phyloP scores from a whole-genome alignment of 768 basidiomycete species.

The Agrocybe chaxingu region DNA sequence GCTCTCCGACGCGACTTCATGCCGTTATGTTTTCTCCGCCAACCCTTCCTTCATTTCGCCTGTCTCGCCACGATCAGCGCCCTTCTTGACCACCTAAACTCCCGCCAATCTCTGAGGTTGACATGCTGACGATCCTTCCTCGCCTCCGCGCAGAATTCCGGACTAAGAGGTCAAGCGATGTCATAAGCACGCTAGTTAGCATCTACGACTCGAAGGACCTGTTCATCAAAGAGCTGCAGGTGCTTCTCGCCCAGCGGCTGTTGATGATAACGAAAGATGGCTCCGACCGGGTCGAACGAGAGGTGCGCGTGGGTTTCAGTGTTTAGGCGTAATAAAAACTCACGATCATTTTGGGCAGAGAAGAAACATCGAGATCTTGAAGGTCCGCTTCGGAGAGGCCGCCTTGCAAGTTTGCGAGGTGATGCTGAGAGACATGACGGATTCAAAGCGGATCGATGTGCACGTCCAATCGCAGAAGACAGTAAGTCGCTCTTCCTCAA shows the following conservation, averaged over 20 bases:
- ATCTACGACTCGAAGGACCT: conserved; percentile 97
- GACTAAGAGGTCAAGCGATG: conserved; percentile 86
- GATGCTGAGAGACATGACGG: conserved; percentile 96
- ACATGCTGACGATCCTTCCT: too few species aligned
- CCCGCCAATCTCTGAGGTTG: too few species aligned
- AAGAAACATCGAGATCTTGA: conserved; percentile 89
- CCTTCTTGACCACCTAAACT: too few species aligned
- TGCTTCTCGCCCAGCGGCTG: conserved; percentile 83
- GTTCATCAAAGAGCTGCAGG: conserved; percentile 94
- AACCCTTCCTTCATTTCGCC: not conserved
- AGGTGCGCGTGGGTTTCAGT: conserved; percentile 32
- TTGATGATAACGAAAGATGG: conserved; percentile 79
- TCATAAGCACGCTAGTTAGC: conserved; percentile 93
- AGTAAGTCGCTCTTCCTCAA: conserved; percentile 36
- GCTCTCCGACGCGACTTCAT: not conserved
- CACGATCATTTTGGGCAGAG: conserved; percentile 47
- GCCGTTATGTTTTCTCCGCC: not conserved
- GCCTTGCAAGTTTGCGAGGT: conserved; percentile 95
- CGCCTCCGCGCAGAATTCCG: conserved; percentile 68
- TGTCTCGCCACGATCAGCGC: not conserved
- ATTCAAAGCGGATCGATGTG: conserved; percentile 87
- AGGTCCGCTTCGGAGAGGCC: conserved; percentile 92
- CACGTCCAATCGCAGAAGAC: conserved; percentile 73
- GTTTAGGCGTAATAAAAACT: not conserved
- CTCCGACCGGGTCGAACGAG: conserved; percentile 72